phyloP scores from a whole-genome alignment of 1,284 basidiomycete genomes.

The Tausonia pullulans region DNA sequence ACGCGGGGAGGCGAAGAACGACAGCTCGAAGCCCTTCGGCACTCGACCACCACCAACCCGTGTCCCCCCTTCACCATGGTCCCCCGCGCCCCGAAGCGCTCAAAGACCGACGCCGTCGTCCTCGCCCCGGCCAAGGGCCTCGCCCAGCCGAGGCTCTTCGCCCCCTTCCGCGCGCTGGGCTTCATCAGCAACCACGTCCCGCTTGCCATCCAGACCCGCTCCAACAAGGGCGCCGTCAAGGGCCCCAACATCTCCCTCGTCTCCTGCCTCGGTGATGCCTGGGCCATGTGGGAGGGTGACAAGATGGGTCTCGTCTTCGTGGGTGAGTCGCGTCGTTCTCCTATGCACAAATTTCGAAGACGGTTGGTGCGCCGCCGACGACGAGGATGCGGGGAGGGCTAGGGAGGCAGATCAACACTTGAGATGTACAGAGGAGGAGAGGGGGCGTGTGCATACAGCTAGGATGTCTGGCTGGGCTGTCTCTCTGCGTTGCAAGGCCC shows the following conservation, averaged over 20 bases:
- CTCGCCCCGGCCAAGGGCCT: background rate
- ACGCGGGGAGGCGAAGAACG: too few relatives aligned
- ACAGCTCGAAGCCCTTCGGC: too few relatives aligned
- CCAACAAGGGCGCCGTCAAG: conserved; percentile 73
- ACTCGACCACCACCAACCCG: background rate
- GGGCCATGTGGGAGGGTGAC: conserved; percentile 94
- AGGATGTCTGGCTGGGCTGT: too few relatives aligned
- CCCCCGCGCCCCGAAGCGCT: conserved; percentile 9
- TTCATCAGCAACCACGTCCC: conserved; percentile 86
- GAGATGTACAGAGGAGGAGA: too few relatives aligned
- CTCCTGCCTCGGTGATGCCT: conserved; percentile 79
- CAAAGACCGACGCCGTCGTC: conserved; percentile 2
- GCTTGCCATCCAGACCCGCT: conserved; percentile 75
- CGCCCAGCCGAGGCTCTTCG: conserved; percentile 51
- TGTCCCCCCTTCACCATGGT: background rate
- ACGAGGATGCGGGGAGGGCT: background rate
- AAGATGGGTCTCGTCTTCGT: conserved; percentile 89
- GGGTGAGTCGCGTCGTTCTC: conserved; percentile 44
- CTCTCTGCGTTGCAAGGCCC: too few relatives aligned
- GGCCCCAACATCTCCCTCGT: conserved; percentile 71
- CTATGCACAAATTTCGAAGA: background rate
- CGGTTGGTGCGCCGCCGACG: background rate
- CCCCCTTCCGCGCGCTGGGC: conserved; percentile 88
- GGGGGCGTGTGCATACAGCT: too few relatives aligned
- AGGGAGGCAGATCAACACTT: too few relatives aligned